A percentile compares a stretch with the other conserved stretches of the same genome.
These are phyloP conservation scores for Coix lacrymajobi DNA, from an alignment of 176 grass and related monocot genomes.

Conservation along the genomic window DNA sequence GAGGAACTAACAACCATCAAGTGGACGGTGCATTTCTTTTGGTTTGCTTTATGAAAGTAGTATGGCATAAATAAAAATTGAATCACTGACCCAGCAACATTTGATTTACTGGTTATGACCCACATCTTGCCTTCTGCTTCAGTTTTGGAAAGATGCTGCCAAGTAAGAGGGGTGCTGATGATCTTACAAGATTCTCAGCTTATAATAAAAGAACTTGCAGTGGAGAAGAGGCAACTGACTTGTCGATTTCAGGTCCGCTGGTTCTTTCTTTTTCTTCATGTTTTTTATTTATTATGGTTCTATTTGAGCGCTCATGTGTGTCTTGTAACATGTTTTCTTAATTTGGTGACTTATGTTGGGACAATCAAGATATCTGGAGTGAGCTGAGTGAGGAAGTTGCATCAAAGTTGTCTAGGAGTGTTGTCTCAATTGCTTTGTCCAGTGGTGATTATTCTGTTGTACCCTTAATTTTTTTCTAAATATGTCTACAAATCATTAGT, in stretches of 20 bases:
- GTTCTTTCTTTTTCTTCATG: background rate
- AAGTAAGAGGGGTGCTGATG: background rate
- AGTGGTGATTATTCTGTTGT: background rate
- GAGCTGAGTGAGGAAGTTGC: background rate
- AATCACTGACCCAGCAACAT: no score
- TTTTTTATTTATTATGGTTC: background rate
- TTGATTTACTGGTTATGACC: no score
- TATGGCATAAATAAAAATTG: no score
- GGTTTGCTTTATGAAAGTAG: no score
- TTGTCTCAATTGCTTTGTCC: background rate
- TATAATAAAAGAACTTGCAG: background rate
- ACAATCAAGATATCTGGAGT: background rate
- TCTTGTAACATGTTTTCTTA: background rate
- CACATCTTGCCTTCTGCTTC: background rate
- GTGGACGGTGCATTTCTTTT: no score
- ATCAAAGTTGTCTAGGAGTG: background rate
- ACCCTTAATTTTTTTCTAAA: background rate
- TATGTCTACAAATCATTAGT: background rate
- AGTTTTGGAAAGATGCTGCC: background rate
- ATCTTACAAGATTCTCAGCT: background rate
- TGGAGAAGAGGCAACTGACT: background rate
- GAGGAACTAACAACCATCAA: background rate
- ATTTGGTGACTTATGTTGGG: background rate
- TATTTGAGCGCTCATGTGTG: background rate
- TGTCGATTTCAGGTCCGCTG: background rate